phyloP scores from a whole-genome alignment of 352 stramenopile genomes.

The Phytopythium oedochilum region DNA sequence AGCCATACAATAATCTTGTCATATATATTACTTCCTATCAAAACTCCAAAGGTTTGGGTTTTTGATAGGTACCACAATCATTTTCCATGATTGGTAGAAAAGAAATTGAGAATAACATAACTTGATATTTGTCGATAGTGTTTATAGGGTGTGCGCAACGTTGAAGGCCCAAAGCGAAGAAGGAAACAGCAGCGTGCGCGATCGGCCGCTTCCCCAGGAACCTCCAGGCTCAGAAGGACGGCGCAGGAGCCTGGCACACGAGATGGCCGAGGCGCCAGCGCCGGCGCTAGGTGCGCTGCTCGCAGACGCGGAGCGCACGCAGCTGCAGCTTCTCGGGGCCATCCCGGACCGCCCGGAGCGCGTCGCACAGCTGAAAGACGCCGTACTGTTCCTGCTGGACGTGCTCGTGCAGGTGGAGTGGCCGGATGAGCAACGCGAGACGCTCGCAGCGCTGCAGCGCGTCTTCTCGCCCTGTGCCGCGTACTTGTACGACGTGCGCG shows the following conservation, averaged over 20 bases:
- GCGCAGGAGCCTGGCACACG: no score
- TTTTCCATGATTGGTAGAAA: no score
- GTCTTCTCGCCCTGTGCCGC: constrained; percentile 31
- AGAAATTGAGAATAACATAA: no score
- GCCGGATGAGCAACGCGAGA: constrained; percentile 17
- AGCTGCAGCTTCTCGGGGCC: constrained; percentile 27
- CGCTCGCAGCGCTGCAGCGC: constrained; percentile 32
- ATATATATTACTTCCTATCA: no score
- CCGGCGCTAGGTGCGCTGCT: constrained; percentile 27
- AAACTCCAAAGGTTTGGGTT: no score
- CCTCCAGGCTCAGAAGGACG: no score
- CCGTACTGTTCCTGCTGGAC: constrained; percentile 43
- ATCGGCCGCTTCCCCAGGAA: background rate
- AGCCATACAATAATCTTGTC: no score
- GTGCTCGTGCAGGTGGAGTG: constrained; percentile 30
- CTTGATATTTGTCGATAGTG: no score
- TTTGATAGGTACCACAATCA: no score
- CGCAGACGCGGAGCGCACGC: constrained; percentile 28
- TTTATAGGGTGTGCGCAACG: no score
- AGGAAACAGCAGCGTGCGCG: no score
- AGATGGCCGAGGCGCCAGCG: background rate
- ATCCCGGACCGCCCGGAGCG: constrained; percentile 16
- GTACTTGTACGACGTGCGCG: constrained; percentile 31
- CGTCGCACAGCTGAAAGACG: constrained; percentile 30
- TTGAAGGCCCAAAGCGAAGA: no score